These are phyloP conservation scores for Urochloa ruziziensis DNA, from an alignment of 176 grass and related monocot species.

Conservation along the genomic window DNA sequence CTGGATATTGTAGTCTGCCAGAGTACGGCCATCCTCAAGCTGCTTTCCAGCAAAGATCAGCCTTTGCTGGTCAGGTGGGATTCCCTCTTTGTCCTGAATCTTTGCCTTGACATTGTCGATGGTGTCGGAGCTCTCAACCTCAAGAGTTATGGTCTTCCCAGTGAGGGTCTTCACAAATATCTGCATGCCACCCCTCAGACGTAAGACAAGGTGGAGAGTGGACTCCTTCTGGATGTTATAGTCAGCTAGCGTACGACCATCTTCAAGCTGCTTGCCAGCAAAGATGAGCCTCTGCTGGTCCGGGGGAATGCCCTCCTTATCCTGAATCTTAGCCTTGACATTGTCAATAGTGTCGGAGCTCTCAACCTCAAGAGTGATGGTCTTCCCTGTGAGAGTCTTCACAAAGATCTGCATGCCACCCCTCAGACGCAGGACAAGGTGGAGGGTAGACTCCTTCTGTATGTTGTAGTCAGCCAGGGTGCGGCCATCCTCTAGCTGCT, in stretches of 20 bases:
- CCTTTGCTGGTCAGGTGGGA: slow-evolving; percentile 47
- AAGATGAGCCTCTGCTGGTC: slow-evolving; percentile 69
- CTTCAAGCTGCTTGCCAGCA: slow-evolving; percentile 61
- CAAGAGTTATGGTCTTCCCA: slow-evolving; percentile 52
- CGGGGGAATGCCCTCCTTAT: slow-evolving; percentile 72
- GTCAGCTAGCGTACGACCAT: slow-evolving; percentile 49
- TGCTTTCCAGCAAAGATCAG: slow-evolving; percentile 57
- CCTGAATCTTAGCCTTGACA: slow-evolving; percentile 76
- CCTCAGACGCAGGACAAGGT: slow-evolving; percentile 50
- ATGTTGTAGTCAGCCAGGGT: slow-evolving; percentile 70
- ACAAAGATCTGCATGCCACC: slow-evolving; percentile 69
- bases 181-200: slow-evolving; percentile 61
- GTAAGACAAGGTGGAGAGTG: slow-evolving; percentile 50
- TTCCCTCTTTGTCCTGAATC: slow-evolving; percentile 68
- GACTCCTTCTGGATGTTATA: slow-evolving; percentile 75
- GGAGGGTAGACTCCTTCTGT: slow-evolving; percentile 56
- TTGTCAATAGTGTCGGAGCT: slow-evolving; percentile 56
- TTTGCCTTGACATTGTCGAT: slow-evolving; percentile 64
- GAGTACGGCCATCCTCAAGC: slow-evolving; percentile 38
- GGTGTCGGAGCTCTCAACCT: slow-evolving; percentile 61
- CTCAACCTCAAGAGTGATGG: slow-evolving; percentile 48
- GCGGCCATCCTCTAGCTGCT: slow-evolving; percentile 58
- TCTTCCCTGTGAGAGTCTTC: slow-evolving; percentile 58
- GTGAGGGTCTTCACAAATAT: slow-evolving; percentile 82
- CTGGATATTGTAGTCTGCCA: slow-evolving; percentile 63